Evolutionary conservation across 495 filamentous ascomycete species (phyloP), one percentile per base, ranked within the genome.

Genomic region (Cairneyella variabilis): DNA sequence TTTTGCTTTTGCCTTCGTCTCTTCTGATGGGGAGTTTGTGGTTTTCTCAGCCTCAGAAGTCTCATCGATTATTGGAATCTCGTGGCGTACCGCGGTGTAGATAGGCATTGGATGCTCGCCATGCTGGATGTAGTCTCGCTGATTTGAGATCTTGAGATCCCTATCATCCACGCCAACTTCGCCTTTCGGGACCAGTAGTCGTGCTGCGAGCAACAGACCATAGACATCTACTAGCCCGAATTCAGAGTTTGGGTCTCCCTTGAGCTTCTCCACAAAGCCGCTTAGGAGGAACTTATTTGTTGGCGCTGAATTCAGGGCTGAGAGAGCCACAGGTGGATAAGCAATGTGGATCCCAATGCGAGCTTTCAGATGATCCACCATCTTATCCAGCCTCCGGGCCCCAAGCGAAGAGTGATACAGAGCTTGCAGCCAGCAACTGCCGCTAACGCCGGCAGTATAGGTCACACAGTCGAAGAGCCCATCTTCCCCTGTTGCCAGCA

Each of bases 171-270:
- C 76, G 9, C 75, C 83, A 8, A 96, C 71, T 61, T 95, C 90
- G 14, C 89, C 88, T 56, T 84, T 86, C 0, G 93, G 92, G 0
- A 98, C 86, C 18, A 98, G 69, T 1, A 97, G 70, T 56, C 93
- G 75, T 18, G 89, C 86, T 11, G 88, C 89, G 17, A 98, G 72
- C 28, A 97, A 70, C 39, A 97, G 64, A 2, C 93, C 93, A 66
- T 97, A 98, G 30, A 91, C 74, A 64, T 97, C 93, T 37, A 98
- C 93, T 30, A 97, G 74, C 1, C 91, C 90, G 64, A 96, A 91
- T 44, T 89, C 82, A 0, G 90, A 88, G 14, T 81, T 74, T 0
- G 86, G 82, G 48, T 92, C 87, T 6, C 87, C 90, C 66, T 86
- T 89, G 25, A 95, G 71, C 66, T 95, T 95, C 65, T 98, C 93